These are phyloP conservation scores for Rhizodiscina lignyota DNA, from an alignment of 495 filamentous ascomycete genomes.

Conservation along the genomic window DNA sequence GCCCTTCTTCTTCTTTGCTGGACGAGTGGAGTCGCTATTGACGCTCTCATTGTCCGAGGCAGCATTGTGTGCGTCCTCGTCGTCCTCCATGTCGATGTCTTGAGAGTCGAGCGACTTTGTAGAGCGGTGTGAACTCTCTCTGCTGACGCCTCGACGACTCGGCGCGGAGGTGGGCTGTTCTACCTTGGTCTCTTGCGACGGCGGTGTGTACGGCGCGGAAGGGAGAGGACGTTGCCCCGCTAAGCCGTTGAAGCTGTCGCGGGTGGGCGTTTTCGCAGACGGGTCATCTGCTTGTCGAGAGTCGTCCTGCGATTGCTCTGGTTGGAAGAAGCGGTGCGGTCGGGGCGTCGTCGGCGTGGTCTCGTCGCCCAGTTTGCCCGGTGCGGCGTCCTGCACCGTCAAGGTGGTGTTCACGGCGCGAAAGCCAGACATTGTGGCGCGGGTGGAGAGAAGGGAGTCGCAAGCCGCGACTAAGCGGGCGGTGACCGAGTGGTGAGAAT, in stretches of 20 bases:
- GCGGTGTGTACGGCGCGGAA: conserved; percentile 26
- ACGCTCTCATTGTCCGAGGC: conserved; percentile 65
- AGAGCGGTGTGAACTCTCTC: conserved; percentile 45
- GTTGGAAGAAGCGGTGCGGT: conserved; percentile 24
- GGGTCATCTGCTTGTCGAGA: conserved; percentile 17
- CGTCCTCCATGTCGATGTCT: conserved; percentile 63
- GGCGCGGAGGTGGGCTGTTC: not conserved
- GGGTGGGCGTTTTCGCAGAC: conserved; percentile 42
- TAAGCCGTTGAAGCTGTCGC: conserved; percentile 37
- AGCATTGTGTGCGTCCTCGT: conserved; percentile 41
- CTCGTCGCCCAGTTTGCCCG: conserved; percentile 35
- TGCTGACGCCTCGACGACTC: conserved; percentile 16
- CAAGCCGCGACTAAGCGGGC: too few relatives aligned
- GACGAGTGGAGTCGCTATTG: conserved; percentile 44
- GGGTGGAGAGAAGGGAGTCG: too few relatives aligned
- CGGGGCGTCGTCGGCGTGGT: conserved; percentile 48
- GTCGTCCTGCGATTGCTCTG: conserved; percentile 23
- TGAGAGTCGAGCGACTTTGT: conserved; percentile 43
- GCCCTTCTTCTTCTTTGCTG: conserved; percentile 87
- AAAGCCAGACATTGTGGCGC: conserved; percentile 44
- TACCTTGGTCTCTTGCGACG: too few relatives aligned
- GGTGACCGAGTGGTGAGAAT: too few relatives aligned
- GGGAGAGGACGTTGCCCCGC: conserved; percentile 44
- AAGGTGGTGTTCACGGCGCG: conserved; percentile 63
- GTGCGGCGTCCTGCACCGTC: conserved; percentile 25